A percentile compares a stretch with the other conserved stretches of the same genome.
phyloP scores from a whole-genome alignment of 2,329 filamentous ascomycete genomes.

The Penicillium capsulatum region DNA sequence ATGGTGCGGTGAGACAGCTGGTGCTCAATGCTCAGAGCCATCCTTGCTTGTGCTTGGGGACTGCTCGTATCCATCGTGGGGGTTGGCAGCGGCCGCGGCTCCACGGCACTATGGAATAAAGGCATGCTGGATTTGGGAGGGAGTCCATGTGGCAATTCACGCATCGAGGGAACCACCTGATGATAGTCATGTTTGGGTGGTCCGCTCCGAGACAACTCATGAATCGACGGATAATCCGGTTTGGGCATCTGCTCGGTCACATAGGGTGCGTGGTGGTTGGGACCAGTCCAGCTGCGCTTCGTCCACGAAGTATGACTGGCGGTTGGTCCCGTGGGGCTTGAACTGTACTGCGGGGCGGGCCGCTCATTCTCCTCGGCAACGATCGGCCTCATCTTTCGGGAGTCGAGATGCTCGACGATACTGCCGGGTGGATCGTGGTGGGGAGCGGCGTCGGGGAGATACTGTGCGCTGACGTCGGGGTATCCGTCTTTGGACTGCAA shows the following conservation, averaged over 20 bases:
- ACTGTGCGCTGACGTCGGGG: conserved; percentile 35
- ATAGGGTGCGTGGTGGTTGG: conserved; percentile 37
- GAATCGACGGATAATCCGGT: conserved; percentile 37
- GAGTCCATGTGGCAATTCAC: conserved; percentile 36
- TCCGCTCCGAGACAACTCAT: conserved; percentile 38
- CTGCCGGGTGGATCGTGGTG: conserved; percentile 39
- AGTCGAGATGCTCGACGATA: conserved; percentile 37
- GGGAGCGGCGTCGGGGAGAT: conserved; percentile 37
- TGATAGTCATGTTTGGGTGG: conserved; percentile 39
- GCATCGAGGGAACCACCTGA: conserved; percentile 40
- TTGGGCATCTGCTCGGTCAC: conserved; percentile 39
- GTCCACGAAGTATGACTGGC: conserved; percentile 38
- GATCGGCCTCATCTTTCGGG: conserved; percentile 46
- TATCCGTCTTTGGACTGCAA: conserved; percentile 76
- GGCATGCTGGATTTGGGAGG: conserved; percentile 37
- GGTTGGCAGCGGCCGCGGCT: conserved; percentile 36
- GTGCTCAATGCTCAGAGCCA: conserved; percentile 42
- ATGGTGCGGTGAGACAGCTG: conserved; percentile 38
- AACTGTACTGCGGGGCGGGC: conserved; percentile 35
- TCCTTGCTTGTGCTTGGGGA: conserved; percentile 42
- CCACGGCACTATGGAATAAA: conserved; percentile 35
- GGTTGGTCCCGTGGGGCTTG: conserved; percentile 37
- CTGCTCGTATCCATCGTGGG: conserved; percentile 37
- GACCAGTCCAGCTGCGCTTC: conserved; percentile 38
- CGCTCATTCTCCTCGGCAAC: conserved; percentile 45